A percentile compares a stretch with the other conserved stretches of the same genome.
Evolutionary conservation across 805 yeast species (phyloP).

Genomic region (Wickerhamomyces queroliae): DNA sequence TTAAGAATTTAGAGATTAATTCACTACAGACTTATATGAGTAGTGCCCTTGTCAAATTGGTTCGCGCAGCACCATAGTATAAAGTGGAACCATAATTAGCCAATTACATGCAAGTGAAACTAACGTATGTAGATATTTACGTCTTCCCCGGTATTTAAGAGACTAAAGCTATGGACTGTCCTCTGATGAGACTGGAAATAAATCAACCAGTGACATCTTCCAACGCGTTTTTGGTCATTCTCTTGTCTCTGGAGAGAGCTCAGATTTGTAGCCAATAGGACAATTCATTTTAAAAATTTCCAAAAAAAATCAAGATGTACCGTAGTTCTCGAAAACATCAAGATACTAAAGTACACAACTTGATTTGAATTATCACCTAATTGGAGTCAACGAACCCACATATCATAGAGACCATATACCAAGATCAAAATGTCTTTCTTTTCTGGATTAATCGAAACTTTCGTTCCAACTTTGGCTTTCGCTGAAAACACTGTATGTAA

Average conservation of each 20-base stretch:
- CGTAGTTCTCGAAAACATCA: no score
- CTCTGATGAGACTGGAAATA: no score
- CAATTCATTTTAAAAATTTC: constrained; percentile 1
- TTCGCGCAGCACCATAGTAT: neutral
- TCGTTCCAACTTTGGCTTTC: constrained; percentile 72
- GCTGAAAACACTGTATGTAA: constrained; percentile 50
- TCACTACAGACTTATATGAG: neutral
- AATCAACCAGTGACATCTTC: no score
- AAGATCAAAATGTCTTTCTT: constrained; percentile 10
- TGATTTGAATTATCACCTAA: neutral
- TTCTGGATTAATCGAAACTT: constrained; percentile 67
- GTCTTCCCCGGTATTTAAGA: no score
- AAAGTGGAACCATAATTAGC: neutral
- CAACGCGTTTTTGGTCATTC: no score
- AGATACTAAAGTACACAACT: neutral
- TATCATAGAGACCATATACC: neutral
- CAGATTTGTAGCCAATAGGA: neutral
- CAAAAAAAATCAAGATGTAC: no score
- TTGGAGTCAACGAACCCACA: neutral
- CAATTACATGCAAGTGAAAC: no score
- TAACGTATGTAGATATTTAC: no score
- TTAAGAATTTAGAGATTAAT: no score
- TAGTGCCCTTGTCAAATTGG: neutral
- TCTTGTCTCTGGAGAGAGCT: no score
- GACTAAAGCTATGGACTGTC: no score